Conservation (phyloP, 228 moss, liverwort and hornwort species). For the Sphagnum magellanicum region DNA sequence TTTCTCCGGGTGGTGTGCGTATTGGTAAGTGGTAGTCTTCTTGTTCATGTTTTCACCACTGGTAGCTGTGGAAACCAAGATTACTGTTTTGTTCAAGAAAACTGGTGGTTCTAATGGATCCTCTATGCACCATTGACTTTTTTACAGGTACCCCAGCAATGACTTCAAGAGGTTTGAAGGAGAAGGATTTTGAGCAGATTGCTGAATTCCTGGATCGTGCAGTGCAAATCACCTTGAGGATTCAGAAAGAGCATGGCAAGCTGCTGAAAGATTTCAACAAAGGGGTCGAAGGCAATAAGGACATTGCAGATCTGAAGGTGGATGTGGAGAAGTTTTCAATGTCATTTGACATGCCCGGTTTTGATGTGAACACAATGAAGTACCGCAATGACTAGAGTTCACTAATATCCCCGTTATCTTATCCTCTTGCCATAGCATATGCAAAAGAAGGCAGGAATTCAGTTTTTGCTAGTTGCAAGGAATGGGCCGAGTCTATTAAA, state of each 20-base stretch:
- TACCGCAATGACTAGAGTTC: constrained; percentile 32
- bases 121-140: not conserved
- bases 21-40: constrained; percentile 30
- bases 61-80: not conserved
- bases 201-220: constrained; percentile 78
- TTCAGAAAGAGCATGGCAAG: constrained; percentile 89
- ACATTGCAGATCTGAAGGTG: constrained; percentile 51
- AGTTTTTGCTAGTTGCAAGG: too few relatives aligned
- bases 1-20: constrained; percentile 83
- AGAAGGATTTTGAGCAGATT: constrained; percentile 95
- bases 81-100: not conserved
- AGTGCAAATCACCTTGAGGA: constrained; percentile 72
- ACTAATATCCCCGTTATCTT: too few relatives aligned
- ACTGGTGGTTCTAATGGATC: not conserved
- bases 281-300: constrained; percentile 64
- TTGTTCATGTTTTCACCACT: too few relatives aligned
- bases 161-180: constrained; percentile 94
- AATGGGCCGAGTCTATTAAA: too few relatives aligned
- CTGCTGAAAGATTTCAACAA: constrained; percentile 86
- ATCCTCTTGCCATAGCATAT: too few relatives aligned
- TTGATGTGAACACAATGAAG: constrained; percentile 67
- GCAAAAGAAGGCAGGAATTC: too few relatives aligned
- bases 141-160: constrained; percentile 74
- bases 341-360: constrained; percentile 91
- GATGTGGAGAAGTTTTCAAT: constrained; percentile 81